Evolutionary conservation across 108 stramenopile species (phyloP), one percentile per base, ranked within the genome.

Genomic region (Nitzschia palea): DNA sequence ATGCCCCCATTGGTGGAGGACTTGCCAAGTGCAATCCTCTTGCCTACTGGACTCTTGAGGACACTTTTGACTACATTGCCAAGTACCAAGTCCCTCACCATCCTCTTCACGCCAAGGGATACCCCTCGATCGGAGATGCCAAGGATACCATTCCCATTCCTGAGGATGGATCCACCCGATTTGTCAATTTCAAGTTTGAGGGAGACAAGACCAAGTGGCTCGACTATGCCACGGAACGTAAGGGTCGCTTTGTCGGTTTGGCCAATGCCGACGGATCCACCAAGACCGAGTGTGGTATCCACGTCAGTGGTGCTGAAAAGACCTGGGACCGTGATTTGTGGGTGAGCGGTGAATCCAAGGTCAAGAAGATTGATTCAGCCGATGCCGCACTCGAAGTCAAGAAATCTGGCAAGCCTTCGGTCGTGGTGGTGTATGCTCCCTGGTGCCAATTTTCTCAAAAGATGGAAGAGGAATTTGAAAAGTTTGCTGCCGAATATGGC

Each of bases 231-330:
- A 83, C 79, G 32, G 97, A 98, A 70, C 91, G 97, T 51, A 93
- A 93, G 71, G 97, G 97, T 56, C 91, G 97, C 30, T 98, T 98
- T 77, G 94, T 97, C 61, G 95, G 95, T 68, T 84, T 98, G 58
- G 88, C 85, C 66, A 98, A 95, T 78, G 91, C 91, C 72, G 97
- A 98, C 71, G 97, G 97, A 40, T 92, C 94, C 43, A 88, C 94
- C 77, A 98, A 98, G 95, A 97, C 97, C 22, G 97, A 98, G 73
- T 98, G 97, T 74, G 97, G 97, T 52, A 96, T 98, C 77, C 97
- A 98, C 82, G 94, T 95, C 22, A 80, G 62, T 63, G 94, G 94
- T 29, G 94, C 94, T 35, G 94, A 95, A 62, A 83, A 74, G 52
- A 92, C 91, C 28, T 95, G 91, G 79, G 94, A 95, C 65, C 87